A percentile compares a stretch with the other conserved stretches of the same genome.
These are phyloP conservation scores for Chytriomyces confervae DNA, from an alignment of 192 early-diverging fungal genomes.

Conservation along the genomic window DNA sequence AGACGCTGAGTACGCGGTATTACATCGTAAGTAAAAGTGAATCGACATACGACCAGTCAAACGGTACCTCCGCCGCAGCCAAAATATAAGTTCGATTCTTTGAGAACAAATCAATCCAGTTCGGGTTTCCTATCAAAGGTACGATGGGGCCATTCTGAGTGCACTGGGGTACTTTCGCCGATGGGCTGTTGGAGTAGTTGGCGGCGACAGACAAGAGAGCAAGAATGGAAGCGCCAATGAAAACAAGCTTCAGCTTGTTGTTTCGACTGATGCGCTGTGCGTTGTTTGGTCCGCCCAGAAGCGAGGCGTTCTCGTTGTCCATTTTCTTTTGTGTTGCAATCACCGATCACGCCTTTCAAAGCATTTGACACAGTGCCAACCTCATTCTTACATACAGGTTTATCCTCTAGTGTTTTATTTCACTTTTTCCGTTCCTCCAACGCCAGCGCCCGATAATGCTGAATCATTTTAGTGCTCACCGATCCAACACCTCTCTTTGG, in stretches of 20 bases:
- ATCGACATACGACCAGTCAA: not conserved
- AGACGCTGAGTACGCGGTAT: too few relatives aligned
- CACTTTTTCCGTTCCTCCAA: constrained; percentile 25
- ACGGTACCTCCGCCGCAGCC: constrained; percentile 15
- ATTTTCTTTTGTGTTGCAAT: too few relatives aligned
- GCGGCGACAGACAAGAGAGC: too few relatives aligned
- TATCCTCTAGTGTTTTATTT: not conserved
- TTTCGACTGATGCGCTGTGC: too few relatives aligned
- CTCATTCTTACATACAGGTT: too few relatives aligned
- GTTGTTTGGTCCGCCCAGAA: too few relatives aligned
- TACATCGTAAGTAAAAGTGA: not conserved
- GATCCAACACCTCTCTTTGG: constrained; percentile 38
- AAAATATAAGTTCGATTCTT: constrained; percentile 10
- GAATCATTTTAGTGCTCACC: constrained; percentile 43
- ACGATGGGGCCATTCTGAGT: constrained; percentile 3
- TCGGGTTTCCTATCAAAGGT: constrained; percentile 1
- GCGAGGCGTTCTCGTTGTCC: too few relatives aligned
- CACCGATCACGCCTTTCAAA: too few relatives aligned
- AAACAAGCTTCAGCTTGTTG: too few relatives aligned
- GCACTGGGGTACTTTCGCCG: not conserved
- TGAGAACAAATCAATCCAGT: constrained; percentile 11
- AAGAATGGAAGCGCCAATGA: too few relatives aligned
- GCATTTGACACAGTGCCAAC: too few relatives aligned
- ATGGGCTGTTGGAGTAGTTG: not conserved
- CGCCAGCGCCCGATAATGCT: constrained; percentile 41